Evolutionary conservation across 2,329 filamentous ascomycete species (phyloP), one percentile per base, ranked within the genome.

Genomic region (Stagonosporopsis cucurbitacearum): DNA sequence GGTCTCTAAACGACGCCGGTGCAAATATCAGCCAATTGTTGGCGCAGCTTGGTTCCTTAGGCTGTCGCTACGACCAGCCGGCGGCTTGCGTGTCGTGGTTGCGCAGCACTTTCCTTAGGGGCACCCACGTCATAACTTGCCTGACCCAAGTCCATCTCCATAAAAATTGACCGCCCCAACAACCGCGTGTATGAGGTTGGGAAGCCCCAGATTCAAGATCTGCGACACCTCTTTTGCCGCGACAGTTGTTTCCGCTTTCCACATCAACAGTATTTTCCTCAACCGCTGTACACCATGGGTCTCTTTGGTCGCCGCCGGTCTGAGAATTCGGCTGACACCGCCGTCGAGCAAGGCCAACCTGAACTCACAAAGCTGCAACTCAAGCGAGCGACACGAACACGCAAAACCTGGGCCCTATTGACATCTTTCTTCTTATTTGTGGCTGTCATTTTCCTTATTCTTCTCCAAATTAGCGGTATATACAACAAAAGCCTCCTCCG

Each of bases 391-490:
- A 77, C 75, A 7, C 79, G 78, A 50, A 79, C 80, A 28, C 81
- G 89, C 55, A 77, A 79, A 51, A 82, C 82, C 73, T 88, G 88
- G 69, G 84, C 89, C 56, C 73, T 88, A 22, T 71, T 88, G 42
- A 86, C 89, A 42, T 86, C 85, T 28, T 77, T 89, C 61, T 84
- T 89, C 68, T 94, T 95, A 73, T 80, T 93, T 58, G 71, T 95
- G 58, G 84, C 89, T 35, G 83, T 90, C 61, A 81, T 94, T 61
- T 96, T 96, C 74, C 81, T 96, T 35, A 84, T 96, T 58, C 84
- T 96, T 64, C 90, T 92, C 67, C 82, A 92, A 66, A 85, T 96
- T 64, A 92, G 91, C 64, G 92, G 90, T 76, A 88, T 87, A 49
- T 82, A 81, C 66, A 80, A 86, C 66, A 82, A 82, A 54, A 69